Base-by-base conservation (phyloP, 2,329 filamentous ascomycete species). In the Nemania sp. region DNA sequence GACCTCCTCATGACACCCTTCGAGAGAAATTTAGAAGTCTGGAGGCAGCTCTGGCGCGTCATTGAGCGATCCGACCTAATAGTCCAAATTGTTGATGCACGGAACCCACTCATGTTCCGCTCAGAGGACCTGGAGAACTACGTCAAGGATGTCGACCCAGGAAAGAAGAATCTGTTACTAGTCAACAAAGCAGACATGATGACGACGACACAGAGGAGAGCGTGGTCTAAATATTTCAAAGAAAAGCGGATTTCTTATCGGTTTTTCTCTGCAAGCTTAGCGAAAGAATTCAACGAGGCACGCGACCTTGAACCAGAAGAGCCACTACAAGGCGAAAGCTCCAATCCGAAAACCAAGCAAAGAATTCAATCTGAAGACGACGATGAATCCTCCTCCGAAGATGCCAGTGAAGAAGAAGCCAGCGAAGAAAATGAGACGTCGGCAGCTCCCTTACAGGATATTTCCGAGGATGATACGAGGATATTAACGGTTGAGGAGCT, bases 101-200 rank as follows among this genome's bases (percentile, higher is more conserved):
- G 96, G 76, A 98, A 98, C 79, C 96, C 96, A 2, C 84, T 99
- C 20, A 87, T 98, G 73, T 99, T 98, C 83, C 89, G 97, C 66
- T 97, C 92, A 5, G 95, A 97, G 74, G 96, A 99, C 83, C 82
- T 99, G 69, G 96, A 98, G 78, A 86, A 85, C 72, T 99, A 99
- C 74, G 96, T 99, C 75, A 97, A 97, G 82, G 93, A 97, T 74
- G 92, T 98, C 27, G 92, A 97, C 75, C 82, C 89, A 1, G 90
- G 89, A 78, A 98, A 99, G 84, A 88, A 94, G 78, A 99, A 98
- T 79, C 78, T 99, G 77, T 80, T 99, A 64, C 85, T 99, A 63
- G 95, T 99, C 77, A 99, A 99, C 86, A 99, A 99, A 85, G 94
- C 96, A 53, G 96, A 99, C 82, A 98, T 99, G 96, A 94, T 99